phyloP scores from a whole-genome alignment of 768 basidiomycete species.

The Trichaptum fuscoviolaceum region DNA sequence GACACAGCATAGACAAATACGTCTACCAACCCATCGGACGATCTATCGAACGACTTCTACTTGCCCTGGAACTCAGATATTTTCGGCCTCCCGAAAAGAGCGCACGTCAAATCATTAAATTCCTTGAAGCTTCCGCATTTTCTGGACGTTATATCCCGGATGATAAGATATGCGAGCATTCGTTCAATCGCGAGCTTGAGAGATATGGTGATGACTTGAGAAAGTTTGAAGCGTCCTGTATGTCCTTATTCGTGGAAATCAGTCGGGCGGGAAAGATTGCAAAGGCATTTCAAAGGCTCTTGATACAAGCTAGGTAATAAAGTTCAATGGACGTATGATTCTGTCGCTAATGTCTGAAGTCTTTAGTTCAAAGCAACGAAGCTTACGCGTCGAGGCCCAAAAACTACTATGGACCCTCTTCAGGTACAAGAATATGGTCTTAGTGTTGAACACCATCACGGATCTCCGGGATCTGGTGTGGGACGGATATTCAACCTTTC shows the following conservation, averaged over 20 bases:
- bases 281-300: background rate
- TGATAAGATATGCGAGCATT: background rate
- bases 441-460: background rate
- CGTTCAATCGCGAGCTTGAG: too few relatives aligned
- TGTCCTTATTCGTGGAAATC: background rate
- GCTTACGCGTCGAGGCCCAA: background rate
- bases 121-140: background rate
- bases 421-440: background rate
- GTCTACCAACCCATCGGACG: background rate
- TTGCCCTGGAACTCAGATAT: background rate
- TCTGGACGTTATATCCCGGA: background rate
- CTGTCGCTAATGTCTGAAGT: background rate
- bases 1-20: background rate
- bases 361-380: background rate
- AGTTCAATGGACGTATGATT: background rate
- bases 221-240: background rate
- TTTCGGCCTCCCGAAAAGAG: background rate
- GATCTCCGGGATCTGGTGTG: background rate
- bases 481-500: background rate
- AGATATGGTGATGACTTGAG: too few relatives aligned
- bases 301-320: background rate
- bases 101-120: background rate
- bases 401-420: background rate
- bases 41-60: background rate
- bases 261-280: background rate